phyloP scores from a whole-genome alignment of 225 moss, liverwort and hornwort genomes.

The Marchantia paleacea region DNA sequence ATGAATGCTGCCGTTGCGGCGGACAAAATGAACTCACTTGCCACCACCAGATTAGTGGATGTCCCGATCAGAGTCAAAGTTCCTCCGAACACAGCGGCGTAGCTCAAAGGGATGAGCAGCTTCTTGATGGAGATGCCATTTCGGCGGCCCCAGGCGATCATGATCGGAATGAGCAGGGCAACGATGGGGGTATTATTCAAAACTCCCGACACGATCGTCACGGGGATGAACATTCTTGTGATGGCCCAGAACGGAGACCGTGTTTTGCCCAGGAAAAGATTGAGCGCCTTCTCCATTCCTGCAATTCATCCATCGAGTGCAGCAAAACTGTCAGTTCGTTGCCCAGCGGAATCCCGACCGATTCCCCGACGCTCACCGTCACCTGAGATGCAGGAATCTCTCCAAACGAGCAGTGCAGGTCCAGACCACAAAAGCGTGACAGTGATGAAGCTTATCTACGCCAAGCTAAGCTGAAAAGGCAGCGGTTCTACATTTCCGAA shows the following conservation, averaged over 20 bases:
- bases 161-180: neutral
- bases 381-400: too few species aligned
- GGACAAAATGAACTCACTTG: neutral
- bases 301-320: neutral
- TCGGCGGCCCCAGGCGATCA: constrained; percentile 4
- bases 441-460: too few species aligned
- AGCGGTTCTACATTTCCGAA: too few species aligned
- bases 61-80: constrained; percentile 2
- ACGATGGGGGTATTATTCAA: constrained; percentile 11
- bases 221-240: constrained; percentile 9
- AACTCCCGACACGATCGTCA: neutral
- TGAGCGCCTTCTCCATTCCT: constrained; percentile 9
- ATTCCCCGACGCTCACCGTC: too few species aligned
- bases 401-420: too few species aligned
- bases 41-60: constrained; percentile 3
- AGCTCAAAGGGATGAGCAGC: constrained; percentile 12
- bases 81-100: constrained; percentile 7
- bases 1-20: too few species aligned
- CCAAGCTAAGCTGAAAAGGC: too few species aligned
- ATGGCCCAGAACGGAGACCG: constrained; percentile 9
- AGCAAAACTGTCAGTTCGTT: too few species aligned
- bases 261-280: neutral
- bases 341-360: too few species aligned
- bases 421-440: too few species aligned
- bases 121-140: constrained; percentile 16